Evolutionary conservation across 1,284 basidiomycete species (phyloP).

Genomic region (Heterobasidion occidentale): DNA sequence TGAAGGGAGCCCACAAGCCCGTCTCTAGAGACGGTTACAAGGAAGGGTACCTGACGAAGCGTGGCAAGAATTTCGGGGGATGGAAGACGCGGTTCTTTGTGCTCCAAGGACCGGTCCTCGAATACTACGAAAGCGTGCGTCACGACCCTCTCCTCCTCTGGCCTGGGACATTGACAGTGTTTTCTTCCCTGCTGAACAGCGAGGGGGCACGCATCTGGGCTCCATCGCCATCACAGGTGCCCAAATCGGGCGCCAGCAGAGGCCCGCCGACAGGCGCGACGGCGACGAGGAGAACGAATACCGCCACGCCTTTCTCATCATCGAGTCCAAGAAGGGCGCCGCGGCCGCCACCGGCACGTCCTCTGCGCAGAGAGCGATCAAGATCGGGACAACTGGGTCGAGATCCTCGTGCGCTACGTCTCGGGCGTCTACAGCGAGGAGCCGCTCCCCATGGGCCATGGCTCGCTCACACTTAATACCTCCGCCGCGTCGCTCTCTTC

Average conservation of each 20-base stretch:
- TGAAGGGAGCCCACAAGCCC: constrained; percentile 64
- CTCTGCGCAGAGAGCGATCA: constrained; percentile 93
- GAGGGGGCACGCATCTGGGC: constrained; percentile 85
- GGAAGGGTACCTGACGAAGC: constrained; percentile 94
- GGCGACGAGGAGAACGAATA: constrained; percentile 87
- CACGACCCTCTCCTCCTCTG: constrained; percentile 2
- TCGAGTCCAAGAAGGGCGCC: constrained; percentile 71
- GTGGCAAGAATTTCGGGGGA: constrained; percentile 93
- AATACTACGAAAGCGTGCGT: constrained; percentile 92
- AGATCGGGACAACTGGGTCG: constrained; percentile 92
- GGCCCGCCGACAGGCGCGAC: constrained; percentile 34
- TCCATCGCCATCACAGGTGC: constrained; percentile 83
- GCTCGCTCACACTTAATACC: constrained; percentile 10
- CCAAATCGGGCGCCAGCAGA: constrained; percentile 74
- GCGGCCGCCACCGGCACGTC: constrained; percentile 80
- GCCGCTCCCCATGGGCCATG: constrained; percentile 5
- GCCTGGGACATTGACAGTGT: constrained; percentile 2
- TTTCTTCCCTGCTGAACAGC: constrained; percentile 34
- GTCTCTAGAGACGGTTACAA: constrained; percentile 81
- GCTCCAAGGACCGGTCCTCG: constrained; percentile 77
- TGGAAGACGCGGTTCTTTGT: constrained; percentile 97
- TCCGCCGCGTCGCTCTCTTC: constrained; percentile 6
- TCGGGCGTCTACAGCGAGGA: constrained; percentile 61
- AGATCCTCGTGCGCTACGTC: constrained; percentile 83
- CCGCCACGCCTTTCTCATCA: constrained; percentile 94